Evolutionary conservation across 129 eudicot genomes (phyloP).

Genomic region (Arctium minus): DNA sequence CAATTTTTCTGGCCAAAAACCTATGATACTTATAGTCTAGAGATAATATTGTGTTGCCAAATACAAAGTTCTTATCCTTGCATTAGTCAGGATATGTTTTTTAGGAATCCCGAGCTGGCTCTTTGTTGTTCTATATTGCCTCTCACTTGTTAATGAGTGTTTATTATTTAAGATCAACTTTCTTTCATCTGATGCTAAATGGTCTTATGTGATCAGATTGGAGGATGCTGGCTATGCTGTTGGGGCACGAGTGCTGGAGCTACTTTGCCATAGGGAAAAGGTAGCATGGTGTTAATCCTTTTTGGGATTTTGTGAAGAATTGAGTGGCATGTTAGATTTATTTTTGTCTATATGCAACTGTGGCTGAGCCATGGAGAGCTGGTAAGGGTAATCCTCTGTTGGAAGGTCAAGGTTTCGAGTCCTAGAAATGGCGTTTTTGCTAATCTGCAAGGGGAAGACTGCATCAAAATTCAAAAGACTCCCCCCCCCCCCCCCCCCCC

Average conservation of each 20-base stretch:
- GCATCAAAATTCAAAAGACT: too few species aligned
- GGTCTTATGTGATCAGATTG: slow-evolving; percentile 51
- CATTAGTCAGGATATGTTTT: too few species aligned
- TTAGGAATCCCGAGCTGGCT: background rate
- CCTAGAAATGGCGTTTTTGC: too few species aligned
- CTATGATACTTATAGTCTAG: background rate
- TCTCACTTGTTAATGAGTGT: background rate
- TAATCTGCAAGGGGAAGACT: too few species aligned
- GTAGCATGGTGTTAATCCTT: slow-evolving; percentile 22
- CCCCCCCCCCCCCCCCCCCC: too few species aligned
- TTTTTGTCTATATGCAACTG: background rate
- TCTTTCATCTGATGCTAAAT: background rate
- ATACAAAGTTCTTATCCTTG: background rate
- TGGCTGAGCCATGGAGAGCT: too few species aligned
- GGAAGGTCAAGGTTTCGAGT: too few species aligned
- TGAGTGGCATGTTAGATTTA: too few species aligned
- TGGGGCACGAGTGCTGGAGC: slow-evolving; percentile 89
- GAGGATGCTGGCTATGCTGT: slow-evolving; percentile 99
- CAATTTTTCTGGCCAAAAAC: background rate
- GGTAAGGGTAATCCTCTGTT: too few species aligned
- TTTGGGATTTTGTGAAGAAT: background rate
- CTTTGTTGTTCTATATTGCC: background rate
- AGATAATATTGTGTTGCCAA: background rate
- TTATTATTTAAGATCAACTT: background rate
- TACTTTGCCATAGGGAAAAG: slow-evolving; percentile 98